These are phyloP conservation scores for Batkoa obscura DNA, from an alignment of 371 early-diverging fungal genomes.

Conservation along the genomic window DNA sequence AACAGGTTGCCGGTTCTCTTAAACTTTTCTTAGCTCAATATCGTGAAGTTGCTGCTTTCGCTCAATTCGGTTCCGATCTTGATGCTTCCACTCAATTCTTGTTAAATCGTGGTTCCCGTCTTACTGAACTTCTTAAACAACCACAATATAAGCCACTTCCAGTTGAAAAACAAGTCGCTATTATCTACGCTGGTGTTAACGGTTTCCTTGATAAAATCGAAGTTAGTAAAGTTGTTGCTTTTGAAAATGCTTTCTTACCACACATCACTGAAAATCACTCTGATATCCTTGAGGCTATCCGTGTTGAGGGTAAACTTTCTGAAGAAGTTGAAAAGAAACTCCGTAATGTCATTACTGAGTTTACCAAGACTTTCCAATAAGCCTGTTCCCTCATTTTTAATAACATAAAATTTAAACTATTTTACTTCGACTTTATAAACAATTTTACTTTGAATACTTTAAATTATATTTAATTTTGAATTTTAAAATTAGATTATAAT, in stretches of 20 bases:
- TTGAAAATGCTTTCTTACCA: conserved; percentile 77
- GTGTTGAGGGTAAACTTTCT: conserved; percentile 67
- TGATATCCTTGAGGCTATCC: conserved; percentile 73
- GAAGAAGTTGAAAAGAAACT: conserved; percentile 75
- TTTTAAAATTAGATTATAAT: too few species aligned
- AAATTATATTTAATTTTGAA: too few species aligned
- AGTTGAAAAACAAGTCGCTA: conserved; percentile 82
- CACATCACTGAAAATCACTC: conserved; percentile 70
- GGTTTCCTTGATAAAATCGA: conserved; percentile 93
- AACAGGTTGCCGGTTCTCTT: conserved; percentile 92
- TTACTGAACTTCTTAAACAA: conserved; percentile 89
- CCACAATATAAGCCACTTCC: conserved; percentile 82
- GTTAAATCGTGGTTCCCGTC: conserved; percentile 90
- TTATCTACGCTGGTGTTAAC: conserved; percentile 90
- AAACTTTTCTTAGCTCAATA: conserved; percentile 96
- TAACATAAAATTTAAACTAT: not conserved
- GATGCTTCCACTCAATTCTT: conserved; percentile 89
- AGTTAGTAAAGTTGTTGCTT: conserved; percentile 70
- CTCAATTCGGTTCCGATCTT: conserved; percentile 95
- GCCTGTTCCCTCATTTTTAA: not conserved
- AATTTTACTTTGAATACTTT: too few species aligned
- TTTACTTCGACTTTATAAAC: not conserved
- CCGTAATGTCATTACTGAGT: conserved; percentile 55
- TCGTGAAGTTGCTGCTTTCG: conserved; percentile 97
- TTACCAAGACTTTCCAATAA: conserved; percentile 56